A percentile compares a stretch with the other conserved stretches of the same genome.
phyloP scores from a whole-genome alignment of 768 basidiomycete genomes.

The Trametes punicea region DNA sequence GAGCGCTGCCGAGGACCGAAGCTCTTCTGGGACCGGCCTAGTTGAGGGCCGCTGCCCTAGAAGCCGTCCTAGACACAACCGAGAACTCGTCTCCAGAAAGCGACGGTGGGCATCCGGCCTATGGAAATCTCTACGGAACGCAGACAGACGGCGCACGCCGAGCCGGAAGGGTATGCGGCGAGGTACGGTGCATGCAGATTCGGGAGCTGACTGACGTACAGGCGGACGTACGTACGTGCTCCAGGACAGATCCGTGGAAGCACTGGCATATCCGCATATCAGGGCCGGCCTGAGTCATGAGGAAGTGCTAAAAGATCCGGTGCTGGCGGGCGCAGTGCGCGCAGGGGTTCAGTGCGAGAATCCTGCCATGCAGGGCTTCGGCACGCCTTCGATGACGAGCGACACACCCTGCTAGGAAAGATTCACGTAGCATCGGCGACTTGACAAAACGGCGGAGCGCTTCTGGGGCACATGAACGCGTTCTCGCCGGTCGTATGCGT shows the following conservation, averaged over 20 bases:
- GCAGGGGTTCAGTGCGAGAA: background rate
- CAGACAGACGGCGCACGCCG: too few relatives aligned
- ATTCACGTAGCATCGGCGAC: background rate
- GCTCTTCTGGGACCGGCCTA: background rate
- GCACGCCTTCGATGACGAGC: background rate
- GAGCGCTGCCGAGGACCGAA: background rate
- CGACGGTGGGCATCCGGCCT: background rate
- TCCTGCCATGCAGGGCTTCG: background rate
- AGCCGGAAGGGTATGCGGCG: too few relatives aligned
- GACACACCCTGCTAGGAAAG: background rate
- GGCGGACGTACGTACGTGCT: too few relatives aligned
- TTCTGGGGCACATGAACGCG: background rate
- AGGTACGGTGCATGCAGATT: too few relatives aligned
- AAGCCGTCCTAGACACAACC: too few relatives aligned
- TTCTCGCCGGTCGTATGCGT: background rate
- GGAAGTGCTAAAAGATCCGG: too few relatives aligned
- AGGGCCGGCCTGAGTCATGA: background rate
- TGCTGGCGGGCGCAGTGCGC: background rate
- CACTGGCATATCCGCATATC: too few relatives aligned
- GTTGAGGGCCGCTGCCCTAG: background rate
- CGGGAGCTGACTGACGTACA: too few relatives aligned
- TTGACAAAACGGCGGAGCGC: slow-evolving; percentile 3
- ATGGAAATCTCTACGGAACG: too few relatives aligned
- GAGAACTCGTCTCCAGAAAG: too few relatives aligned
- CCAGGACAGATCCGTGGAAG: too few relatives aligned